These are phyloP conservation scores for Westerdykella sp. DNA, from an alignment of 2,329 filamentous ascomycete species.

Conservation along the genomic window DNA sequence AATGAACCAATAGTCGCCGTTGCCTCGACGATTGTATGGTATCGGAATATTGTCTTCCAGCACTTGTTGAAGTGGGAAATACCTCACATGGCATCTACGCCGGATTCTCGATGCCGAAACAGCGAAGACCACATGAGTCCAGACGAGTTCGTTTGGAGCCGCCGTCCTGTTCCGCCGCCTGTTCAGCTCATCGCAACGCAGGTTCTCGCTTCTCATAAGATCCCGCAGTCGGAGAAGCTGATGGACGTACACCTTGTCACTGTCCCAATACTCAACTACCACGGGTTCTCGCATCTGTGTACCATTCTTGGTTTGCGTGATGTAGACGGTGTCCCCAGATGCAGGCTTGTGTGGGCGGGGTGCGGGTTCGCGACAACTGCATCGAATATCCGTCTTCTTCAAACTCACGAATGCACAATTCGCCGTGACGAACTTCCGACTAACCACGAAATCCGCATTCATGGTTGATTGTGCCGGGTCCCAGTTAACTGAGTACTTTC, in stretches of 20 bases:
- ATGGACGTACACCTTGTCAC: slow-evolving; percentile 42
- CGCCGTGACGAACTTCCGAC: slow-evolving; percentile 60
- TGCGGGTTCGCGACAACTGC: slow-evolving; percentile 36
- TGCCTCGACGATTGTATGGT: slow-evolving; percentile 61
- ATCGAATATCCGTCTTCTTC: slow-evolving; percentile 49
- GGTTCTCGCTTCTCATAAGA: not conserved
- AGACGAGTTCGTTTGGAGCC: slow-evolving; percentile 54
- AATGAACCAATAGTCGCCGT: slow-evolving; percentile 61
- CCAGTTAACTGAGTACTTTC: slow-evolving; percentile 51
- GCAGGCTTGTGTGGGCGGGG: slow-evolving; percentile 1
- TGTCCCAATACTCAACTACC: slow-evolving; percentile 46
- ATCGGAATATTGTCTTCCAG: slow-evolving; percentile 41
- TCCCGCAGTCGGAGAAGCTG: slow-evolving; percentile 46
- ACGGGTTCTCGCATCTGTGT: slow-evolving; percentile 51
- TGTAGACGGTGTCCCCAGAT: slow-evolving; percentile 57
- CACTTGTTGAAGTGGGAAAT: slow-evolving; percentile 41
- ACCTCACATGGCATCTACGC: slow-evolving; percentile 55
- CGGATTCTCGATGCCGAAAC: slow-evolving; percentile 42
- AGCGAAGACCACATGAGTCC: slow-evolving; percentile 44
- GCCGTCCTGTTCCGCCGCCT: slow-evolving; percentile 21
- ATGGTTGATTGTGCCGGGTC: slow-evolving; percentile 50
- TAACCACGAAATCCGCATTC: slow-evolving; percentile 53
- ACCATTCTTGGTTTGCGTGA: slow-evolving; percentile 21
- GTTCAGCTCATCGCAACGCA: not conserved
- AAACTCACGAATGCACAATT: slow-evolving; percentile 59